phyloP scores from a whole-genome alignment of 768 basidiomycete genomes.

The Macrolepiota albuminosa region DNA sequence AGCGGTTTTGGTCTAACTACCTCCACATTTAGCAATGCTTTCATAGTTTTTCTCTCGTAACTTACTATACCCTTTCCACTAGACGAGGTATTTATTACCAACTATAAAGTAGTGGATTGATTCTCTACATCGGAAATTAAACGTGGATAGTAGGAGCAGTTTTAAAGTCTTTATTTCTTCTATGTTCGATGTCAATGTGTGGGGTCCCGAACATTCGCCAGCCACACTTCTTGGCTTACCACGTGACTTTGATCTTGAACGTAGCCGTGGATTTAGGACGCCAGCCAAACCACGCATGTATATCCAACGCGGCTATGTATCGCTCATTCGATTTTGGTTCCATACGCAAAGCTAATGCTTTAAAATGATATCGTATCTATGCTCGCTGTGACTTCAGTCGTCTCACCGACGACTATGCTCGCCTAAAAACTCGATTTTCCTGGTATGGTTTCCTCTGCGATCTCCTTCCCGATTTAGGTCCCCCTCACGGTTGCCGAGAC shows the following conservation, averaged over 20 bases:
- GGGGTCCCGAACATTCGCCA: not conserved
- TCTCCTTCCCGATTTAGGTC: not conserved
- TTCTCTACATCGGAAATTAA: slow-evolving; percentile 5
- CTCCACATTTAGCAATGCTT: slow-evolving; percentile 8
- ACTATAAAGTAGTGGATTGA: slow-evolving; percentile 12
- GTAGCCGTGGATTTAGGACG: no score
- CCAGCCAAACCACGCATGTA: not conserved
- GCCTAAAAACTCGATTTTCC: not conserved
- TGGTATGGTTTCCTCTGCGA: not conserved
- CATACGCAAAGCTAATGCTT: not conserved
- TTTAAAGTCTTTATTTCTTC: not conserved
- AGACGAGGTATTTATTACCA: slow-evolving; percentile 16
- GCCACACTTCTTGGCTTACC: not conserved
- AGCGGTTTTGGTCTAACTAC: slow-evolving; percentile 8
- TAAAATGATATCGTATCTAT: not conserved
- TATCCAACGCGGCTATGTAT: not conserved
- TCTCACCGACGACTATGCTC: not conserved
- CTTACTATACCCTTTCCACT: slow-evolving; percentile 19
- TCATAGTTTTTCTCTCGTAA: slow-evolving; percentile 13
- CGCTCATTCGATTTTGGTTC: not conserved
- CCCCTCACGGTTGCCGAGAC: not conserved
- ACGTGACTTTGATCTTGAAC: not conserved
- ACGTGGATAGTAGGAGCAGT: slow-evolving; percentile 4
- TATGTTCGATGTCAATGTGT: not conserved
- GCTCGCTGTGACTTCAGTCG: not conserved